Base-by-base conservation (phyloP, 2,329 filamentous ascomycete genomes). In the Diplocarpon mali region DNA sequence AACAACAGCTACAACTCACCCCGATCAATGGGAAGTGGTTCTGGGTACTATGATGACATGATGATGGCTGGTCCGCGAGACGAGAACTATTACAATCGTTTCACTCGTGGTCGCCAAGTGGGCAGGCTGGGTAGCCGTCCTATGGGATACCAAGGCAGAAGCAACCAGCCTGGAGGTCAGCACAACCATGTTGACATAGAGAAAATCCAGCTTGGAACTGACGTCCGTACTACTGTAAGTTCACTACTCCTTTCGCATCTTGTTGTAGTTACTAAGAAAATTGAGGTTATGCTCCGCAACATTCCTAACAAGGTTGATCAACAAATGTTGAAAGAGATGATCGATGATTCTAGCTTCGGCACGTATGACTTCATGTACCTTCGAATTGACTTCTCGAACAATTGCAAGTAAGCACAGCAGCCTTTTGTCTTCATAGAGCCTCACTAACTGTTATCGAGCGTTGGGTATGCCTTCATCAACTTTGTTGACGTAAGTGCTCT, bases 381-480 rank as follows among this genome's bases (percentile, higher is more conserved):
- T 42, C 81, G 92, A 32, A 96, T 96, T 56, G 85, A 89, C 61
- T 89, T 89, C 55, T 78, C 78, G 43, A 86, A 87, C 56, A 79
- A 86, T 51, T 87, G 83, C 80, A 89, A 88, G 81, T 85, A 65
- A 66, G 81, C 71, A 29, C 35, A 38, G 10, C 11, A 14, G 10
- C 15, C 28, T n/a, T 24, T 12, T 20, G 10, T 13, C 28, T 29
- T 13, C 16, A 14, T 27, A 34, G 29, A 20, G 12, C 3, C 28
- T n/a, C 27, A 7, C 20, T 39, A 29, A 38, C 24, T 61, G n/a
- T 44, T 47, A 42, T 60, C 51, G 50, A 94, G 88, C 61, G 90
- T 96, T 47, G 92, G 92, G 37, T 96, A 96, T 64, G 90, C 88
- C 0, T 98, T 96, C 65, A 87, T 98, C 67, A 95, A 98, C 65